These are phyloP conservation scores for Haemoproteus tartakovskyi DNA, from an alignment of 169 alveolate species.

Conservation along the genomic window DNA sequence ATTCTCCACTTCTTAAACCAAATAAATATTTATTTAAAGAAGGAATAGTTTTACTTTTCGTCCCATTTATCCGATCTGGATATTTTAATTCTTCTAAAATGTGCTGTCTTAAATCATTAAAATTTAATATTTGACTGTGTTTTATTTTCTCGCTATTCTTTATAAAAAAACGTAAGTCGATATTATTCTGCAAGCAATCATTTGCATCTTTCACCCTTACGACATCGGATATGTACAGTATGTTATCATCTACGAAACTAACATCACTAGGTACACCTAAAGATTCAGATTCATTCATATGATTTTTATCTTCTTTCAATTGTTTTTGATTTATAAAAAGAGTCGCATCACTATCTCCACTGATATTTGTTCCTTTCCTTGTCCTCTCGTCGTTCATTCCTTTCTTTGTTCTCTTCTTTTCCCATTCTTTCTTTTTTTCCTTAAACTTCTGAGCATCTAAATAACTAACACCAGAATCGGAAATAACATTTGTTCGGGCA, in stretches of 20 bases:
- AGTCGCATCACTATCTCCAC: not conserved
- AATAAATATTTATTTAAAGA: conserved; percentile 76
- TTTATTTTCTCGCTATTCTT: conserved; percentile 77
- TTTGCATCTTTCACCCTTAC: conserved; percentile 89
- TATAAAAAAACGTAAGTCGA: conserved; percentile 71
- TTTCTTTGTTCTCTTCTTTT: not conserved
- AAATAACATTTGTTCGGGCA: conserved; percentile 86
- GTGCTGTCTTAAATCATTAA: conserved; percentile 81
- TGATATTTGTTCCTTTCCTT: not conserved
- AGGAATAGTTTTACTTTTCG: conserved; percentile 77
- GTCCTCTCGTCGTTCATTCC: not conserved
- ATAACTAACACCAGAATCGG: conserved; percentile 64
- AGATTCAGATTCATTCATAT: not conserved
- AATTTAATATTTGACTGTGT: conserved; percentile 86
- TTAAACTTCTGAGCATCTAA: conserved; percentile 35
- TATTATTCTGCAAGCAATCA: conserved; percentile 82
- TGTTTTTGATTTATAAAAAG: too few relatives aligned
- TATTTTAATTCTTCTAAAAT: conserved; percentile 79
- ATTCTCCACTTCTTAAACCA: conserved; percentile 93
- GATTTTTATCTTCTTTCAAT: not conserved
- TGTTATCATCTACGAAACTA: conserved; percentile 23
- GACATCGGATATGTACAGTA: conserved; percentile 32
- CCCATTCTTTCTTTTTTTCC: not conserved
- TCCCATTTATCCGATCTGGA: conserved; percentile 77
- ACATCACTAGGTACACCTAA: not conserved